Evolutionary conservation across 2,329 filamentous ascomycete genomes (phyloP), one percentile per base, ranked within the genome.

Genomic region (Hypoxylon sp.): DNA sequence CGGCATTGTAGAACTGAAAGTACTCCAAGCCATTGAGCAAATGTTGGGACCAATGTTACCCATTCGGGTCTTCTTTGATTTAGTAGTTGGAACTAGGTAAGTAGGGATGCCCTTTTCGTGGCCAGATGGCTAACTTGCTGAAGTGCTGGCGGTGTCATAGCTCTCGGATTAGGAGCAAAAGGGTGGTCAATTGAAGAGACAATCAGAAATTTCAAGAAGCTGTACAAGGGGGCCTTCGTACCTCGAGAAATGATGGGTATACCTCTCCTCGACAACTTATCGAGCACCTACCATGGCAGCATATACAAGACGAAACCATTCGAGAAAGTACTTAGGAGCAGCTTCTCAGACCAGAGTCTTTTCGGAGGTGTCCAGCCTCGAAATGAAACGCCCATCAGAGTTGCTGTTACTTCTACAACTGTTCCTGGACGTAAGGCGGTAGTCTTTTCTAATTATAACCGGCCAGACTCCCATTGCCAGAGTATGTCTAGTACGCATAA

Each of bases 381-480:
- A 17, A 51, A 71, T 47, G 59, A 72, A 13, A 71, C 68, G 4
- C 72, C 74, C 1, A 68, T 69, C 5, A 76, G 65, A 58, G 75
- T 77, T n/a, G 75, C 75, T 5, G 67, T 77, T 24, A 75, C 75
- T 6, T 70, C 74, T 7, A 69, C 70, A 27, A 73, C 66, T 0
- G 53, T 60, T 6, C 48, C 69, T 17, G 67, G 63, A 29, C 62
- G 67, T n/a, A 69, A 75, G 50, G 51, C 69, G 35, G 74, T 76
- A 7, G 58, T 76, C 7, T 75, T 77, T 55, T 71, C 75, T 11
- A 76, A 76, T 31, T 77, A 76, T 51, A 77, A 77, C 32, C 71
- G 75, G 7, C 73, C 73, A n/a, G 75, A 77, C 39, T 66, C 67
- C 6, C 29, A 42, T 1, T 68, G 63, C 7, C 66, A 65, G 27